Conservation (phyloP, 1,284 basidiomycete genomes). For the Coniophora puteana region DNA sequence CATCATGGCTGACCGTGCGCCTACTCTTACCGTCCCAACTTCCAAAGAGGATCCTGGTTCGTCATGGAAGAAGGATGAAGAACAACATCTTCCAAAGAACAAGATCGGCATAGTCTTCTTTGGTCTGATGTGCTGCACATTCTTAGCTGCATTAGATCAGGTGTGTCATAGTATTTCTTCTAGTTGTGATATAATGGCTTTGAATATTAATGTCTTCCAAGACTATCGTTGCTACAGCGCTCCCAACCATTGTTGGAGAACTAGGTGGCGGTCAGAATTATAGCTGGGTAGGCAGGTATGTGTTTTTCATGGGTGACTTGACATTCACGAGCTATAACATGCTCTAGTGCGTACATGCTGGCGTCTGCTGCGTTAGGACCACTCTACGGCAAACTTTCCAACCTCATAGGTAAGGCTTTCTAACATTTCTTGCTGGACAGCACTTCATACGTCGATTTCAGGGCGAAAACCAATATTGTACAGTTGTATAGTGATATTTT, state of each 20-base stretch:
- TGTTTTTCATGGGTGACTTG: too few species aligned
- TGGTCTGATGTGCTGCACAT: constrained; percentile 51
- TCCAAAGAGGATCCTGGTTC: constrained; percentile 35
- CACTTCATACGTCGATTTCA: constrained; percentile 19
- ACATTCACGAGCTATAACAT: too few species aligned
- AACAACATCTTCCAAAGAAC: constrained; percentile 56
- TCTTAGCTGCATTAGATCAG: constrained; percentile 60
- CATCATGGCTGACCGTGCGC: constrained; percentile 1
- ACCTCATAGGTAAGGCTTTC: constrained; percentile 20
- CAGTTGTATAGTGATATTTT: constrained; percentile 33
- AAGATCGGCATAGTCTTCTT: constrained; percentile 49
- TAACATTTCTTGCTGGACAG: constrained; percentile 7
- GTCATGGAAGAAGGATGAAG: constrained; percentile 51
- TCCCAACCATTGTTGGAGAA: constrained; percentile 33
- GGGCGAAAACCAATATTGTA: constrained; percentile 36
- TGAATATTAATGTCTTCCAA: too few species aligned
- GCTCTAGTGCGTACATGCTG: constrained; percentile 38
- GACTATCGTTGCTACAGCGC: constrained; percentile 36
- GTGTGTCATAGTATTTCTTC: constrained; percentile 28
- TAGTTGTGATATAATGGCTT: too few species aligned
- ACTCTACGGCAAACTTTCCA: constrained; percentile 37
- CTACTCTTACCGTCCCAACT: too few species aligned
- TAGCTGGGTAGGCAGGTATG: constrained; percentile 32
- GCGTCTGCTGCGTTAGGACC: constrained; percentile 29
- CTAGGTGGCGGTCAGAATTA: constrained; percentile 34